Conservation (phyloP, 495 filamentous ascomycete genomes). For the Diplogelasinospora grovesii region DNA sequence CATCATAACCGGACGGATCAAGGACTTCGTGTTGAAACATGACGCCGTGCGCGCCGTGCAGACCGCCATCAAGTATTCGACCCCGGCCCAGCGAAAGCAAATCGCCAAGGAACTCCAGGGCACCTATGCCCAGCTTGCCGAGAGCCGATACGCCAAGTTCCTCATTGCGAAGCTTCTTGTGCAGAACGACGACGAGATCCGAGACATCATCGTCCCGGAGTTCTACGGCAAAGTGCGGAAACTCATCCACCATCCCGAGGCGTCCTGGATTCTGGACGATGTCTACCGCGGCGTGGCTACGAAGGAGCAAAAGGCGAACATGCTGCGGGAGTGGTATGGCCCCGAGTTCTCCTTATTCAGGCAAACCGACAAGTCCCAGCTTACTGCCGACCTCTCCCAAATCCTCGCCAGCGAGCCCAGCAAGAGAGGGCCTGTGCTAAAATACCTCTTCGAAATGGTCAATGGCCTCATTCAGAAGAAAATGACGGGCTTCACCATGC, state of each 20-base stretch:
- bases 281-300: slow-evolving; percentile 84
- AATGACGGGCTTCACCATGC: slow-evolving; percentile 87
- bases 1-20: slow-evolving; percentile 82
- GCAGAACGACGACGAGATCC: slow-evolving; percentile 75
- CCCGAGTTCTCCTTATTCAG: slow-evolving; percentile 84
- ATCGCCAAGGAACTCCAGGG: slow-evolving; percentile 86
- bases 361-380: slow-evolving; percentile 41
- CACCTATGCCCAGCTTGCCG: slow-evolving; percentile 73
- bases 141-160: slow-evolving; percentile 95
- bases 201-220: slow-evolving; percentile 82
- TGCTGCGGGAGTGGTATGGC: slow-evolving; percentile 95
- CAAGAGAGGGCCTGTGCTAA: slow-evolving; percentile 81
- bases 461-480: slow-evolving; percentile 93
- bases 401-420: slow-evolving; percentile 73
- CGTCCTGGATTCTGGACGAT: slow-evolving; percentile 95
- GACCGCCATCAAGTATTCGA: slow-evolving; percentile 93
- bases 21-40: slow-evolving; percentile 97
- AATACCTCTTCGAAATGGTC: slow-evolving; percentile 73
- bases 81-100: slow-evolving; percentile 68
- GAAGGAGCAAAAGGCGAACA: slow-evolving; percentile 65
- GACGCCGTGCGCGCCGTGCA: slow-evolving; percentile 93
- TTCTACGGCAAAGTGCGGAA: slow-evolving; percentile 90
- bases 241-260: slow-evolving; percentile 91
- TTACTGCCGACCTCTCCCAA: slow-evolving; percentile 52
- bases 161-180: slow-evolving; percentile 90